These are phyloP conservation scores for Babesia sp. DNA, from an alignment of 169 alveolate species.

Conservation along the genomic window DNA sequence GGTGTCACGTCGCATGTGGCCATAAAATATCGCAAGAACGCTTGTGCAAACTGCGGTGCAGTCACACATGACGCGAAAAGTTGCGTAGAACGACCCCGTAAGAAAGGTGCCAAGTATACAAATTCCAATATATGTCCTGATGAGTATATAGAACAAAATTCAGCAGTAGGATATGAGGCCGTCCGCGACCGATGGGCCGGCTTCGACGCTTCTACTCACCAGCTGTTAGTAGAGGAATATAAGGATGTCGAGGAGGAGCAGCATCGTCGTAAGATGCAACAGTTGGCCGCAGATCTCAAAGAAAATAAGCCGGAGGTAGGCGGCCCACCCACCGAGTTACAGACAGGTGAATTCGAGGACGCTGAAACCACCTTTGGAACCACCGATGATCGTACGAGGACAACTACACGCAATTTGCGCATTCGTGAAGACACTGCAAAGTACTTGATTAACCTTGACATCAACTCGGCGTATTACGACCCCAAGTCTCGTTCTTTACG, in stretches of 20 bases:
- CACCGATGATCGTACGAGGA: conserved; percentile 51
- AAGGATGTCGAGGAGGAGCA: conserved; percentile 86
- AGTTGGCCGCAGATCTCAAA: conserved; percentile 58
- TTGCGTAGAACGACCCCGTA: conserved; percentile 96
- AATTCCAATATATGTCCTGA: conserved; percentile 88
- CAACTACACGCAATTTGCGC: conserved; percentile 88
- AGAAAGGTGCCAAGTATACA: conserved; percentile 93
- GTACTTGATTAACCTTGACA: conserved; percentile 91
- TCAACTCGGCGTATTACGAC: conserved; percentile 93
- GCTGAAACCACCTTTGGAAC: conserved; percentile 45
- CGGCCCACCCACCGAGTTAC: background rate
- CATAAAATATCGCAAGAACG: conserved; percentile 90
- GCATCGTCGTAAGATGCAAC: conserved; percentile 79
- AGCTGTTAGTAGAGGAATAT: conserved; percentile 83
- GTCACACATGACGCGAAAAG: conserved; percentile 94
- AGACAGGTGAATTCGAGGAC: background rate
- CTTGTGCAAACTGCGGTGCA: conserved; percentile 99
- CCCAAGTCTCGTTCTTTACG: conserved; percentile 95
- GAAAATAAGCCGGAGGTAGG: background rate
- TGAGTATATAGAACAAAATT: conserved; percentile 82
- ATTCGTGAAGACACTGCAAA: conserved; percentile 97
- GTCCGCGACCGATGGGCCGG: conserved; percentile 98
- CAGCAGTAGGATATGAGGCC: conserved; percentile 90
- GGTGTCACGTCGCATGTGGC: conserved; percentile 66
- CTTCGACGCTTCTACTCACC: conserved; percentile 89